Percentiles rank a stretch among this genome's conserved stretches.
These are phyloP conservation scores for Stylosanthes scabra DNA, from an alignment of 331 rosid species.

Conservation along the genomic window DNA sequence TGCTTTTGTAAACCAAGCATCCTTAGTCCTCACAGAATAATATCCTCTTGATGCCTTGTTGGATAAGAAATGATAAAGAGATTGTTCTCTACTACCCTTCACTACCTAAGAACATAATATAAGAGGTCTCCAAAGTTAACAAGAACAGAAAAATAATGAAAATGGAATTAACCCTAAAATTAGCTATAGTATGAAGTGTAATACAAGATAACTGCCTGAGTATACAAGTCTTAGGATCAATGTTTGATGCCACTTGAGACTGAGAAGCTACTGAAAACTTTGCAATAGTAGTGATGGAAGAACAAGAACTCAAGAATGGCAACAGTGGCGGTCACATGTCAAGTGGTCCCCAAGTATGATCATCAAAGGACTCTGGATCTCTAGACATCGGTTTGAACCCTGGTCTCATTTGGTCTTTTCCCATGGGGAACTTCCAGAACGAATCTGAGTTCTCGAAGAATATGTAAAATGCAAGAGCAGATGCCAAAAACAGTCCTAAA, in stretches of 20 bases:
- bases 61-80: background rate
- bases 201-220: constrained; percentile 17
- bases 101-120: background rate
- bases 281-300: background rate
- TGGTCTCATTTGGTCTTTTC: constrained; percentile 67
- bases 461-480: constrained; percentile 74
- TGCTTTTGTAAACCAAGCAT: constrained; percentile 1
- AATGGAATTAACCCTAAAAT: constrained; percentile 11
- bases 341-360: constrained; percentile 65
- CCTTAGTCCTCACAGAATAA: background rate
- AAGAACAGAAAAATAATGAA: constrained; percentile 11
- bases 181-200: constrained; percentile 12
- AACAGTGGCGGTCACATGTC: constrained; percentile 64
- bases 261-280: constrained; percentile 4
- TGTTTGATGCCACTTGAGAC: constrained; percentile 23
- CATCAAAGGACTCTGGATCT: constrained; percentile 71
- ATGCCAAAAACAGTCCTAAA: constrained; percentile 74
- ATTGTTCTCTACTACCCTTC: background rate
- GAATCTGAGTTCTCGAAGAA: constrained; percentile 89
- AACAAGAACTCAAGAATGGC: constrained; percentile 4
- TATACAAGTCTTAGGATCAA: constrained; percentile 35
- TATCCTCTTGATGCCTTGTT: background rate
- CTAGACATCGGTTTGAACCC: constrained; percentile 50
- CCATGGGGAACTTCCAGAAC: constrained; percentile 84
- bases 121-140: background rate